Evolutionary conservation across 768 basidiomycete genomes (phyloP), one percentile per base, ranked within the genome.

Genomic region (Dioszegia crocea): DNA sequence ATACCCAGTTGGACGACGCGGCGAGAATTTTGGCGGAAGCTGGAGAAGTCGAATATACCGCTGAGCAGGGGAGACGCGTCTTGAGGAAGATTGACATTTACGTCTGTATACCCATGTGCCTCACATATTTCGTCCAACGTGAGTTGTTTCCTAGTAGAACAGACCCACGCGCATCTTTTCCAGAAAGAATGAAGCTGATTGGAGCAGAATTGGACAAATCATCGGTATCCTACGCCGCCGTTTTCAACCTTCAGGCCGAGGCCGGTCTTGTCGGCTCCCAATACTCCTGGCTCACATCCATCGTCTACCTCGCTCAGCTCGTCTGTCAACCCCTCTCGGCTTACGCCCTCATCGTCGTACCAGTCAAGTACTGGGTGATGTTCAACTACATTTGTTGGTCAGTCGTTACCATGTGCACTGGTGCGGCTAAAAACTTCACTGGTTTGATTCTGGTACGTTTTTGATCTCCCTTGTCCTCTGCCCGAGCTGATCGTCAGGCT

Each of bases 191-290:
- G 40, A 23, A 17, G 54, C 40, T 17, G 14, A 33, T 12, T 31
- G 21, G 49, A 14, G 1, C 39, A 17, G 47, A 67, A 40, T 49
- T 70, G 17, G 68, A 70, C 57, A 70, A 83, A 77, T 81, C 80
- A 3, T 80, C 81, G 1, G 72, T 83, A 31, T 80, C 80, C 17
- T 82, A 82, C 58, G 79, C 81, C 1, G 81, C 81, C 17, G 80
- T 82, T 10, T 83, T 81, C 65, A 76, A 78, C 30, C 77, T 82
- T n/a, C 78, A 79, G 12, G 51, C 71, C 17, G 59, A 57, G 17
- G 61, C 70, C 24, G 36, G 57, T 41, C 65, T 76, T 14, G 51
- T 62, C 23, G 80, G 81, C 1, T 65, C 73, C 2, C 78, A 82
- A 61, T 82, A 82, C 65, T 79, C 79, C 56, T 82, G 81, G 81